A percentile compares a stretch with the other conserved stretches of the same genome.
Conservation (phyloP, 148 eudicot genomes). For the Vaccinium macrocarpon region DNA sequence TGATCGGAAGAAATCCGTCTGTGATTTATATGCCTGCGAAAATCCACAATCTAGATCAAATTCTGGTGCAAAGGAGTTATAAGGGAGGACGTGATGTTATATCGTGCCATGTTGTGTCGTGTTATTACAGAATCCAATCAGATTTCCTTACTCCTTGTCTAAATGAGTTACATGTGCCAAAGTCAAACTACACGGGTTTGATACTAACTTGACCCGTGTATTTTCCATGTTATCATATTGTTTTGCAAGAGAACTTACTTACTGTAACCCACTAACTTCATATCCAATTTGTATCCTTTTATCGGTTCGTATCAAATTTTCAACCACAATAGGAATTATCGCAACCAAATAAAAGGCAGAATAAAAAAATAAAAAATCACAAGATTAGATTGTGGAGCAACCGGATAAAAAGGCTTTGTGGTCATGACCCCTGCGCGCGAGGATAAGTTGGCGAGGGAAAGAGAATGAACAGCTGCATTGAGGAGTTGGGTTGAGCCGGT, state of each 20-base stretch:
- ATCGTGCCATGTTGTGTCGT: neutral
- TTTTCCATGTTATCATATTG: neutral
- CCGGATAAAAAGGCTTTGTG: slow-evolving; percentile 38
- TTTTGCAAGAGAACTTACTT: neutral
- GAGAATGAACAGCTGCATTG: slow-evolving; percentile 46
- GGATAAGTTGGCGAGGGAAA: slow-evolving; percentile 24
- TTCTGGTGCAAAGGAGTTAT: neutral
- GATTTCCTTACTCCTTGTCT: neutral
- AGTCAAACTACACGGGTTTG: neutral
- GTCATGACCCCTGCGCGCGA: slow-evolving; percentile 27
- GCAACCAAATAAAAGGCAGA: neutral
- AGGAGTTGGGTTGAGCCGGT: slow-evolving; percentile 43
- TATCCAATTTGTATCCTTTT: neutral
- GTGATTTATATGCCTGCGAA: slow-evolving; percentile 39
- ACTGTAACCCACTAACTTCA: neutral
- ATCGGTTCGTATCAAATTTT: neutral
- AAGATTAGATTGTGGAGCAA: neutral
- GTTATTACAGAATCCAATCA: neutral
- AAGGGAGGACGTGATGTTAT: neutral
- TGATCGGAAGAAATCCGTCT: slow-evolving; percentile 43
- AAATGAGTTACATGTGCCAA: neutral
- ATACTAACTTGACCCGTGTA: neutral
- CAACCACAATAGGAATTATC: neutral
- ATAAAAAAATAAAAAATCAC: neutral
- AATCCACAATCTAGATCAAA: neutral